These are phyloP conservation scores for Borovskyia barvae DNA, from an alignment of 208 protist species.

Conservation along the genomic window DNA sequence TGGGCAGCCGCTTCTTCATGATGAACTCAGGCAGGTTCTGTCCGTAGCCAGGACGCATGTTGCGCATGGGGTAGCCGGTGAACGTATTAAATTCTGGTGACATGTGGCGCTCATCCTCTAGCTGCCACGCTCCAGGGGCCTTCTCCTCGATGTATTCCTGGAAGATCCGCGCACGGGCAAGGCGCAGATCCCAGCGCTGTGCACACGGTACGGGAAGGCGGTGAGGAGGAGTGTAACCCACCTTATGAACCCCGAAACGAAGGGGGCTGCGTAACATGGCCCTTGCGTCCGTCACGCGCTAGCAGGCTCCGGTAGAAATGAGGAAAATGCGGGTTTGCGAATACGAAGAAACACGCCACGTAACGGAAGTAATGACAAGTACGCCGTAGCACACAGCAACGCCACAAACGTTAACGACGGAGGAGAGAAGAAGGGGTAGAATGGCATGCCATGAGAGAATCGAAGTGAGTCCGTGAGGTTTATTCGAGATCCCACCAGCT, in stretches of 20 bases:
- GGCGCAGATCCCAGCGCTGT: conserved; percentile 87
- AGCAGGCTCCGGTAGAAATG: too few species aligned
- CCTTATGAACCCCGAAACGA: conserved; percentile 64
- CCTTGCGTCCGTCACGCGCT: background rate
- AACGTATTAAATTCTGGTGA: conserved; percentile 89
- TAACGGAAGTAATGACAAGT: too few species aligned
- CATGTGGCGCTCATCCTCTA: conserved; percentile 90
- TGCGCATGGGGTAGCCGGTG: conserved; percentile 83
- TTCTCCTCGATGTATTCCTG: conserved; percentile 91
- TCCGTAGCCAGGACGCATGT: conserved; percentile 86
- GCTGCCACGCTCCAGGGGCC: conserved; percentile 82
- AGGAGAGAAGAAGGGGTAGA: background rate
- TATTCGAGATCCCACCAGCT: too few species aligned
- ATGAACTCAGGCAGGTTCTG: conserved; percentile 85
- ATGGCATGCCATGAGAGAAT: background rate
- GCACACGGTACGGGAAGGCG: conserved; percentile 79
- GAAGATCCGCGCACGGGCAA: conserved; percentile 83
- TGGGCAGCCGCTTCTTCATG: conserved; percentile 86
- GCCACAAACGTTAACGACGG: background rate
- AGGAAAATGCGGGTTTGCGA: too few species aligned
- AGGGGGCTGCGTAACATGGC: conserved; percentile 11
- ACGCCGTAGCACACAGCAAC: conserved; percentile 4
- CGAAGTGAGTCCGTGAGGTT: too few species aligned
- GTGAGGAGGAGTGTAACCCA: conserved; percentile 65
- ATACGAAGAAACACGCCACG: too few species aligned